These are phyloP conservation scores for Periconia macrospinosa DNA, from an alignment of 2,329 filamentous ascomycete genomes.

Conservation along the genomic window DNA sequence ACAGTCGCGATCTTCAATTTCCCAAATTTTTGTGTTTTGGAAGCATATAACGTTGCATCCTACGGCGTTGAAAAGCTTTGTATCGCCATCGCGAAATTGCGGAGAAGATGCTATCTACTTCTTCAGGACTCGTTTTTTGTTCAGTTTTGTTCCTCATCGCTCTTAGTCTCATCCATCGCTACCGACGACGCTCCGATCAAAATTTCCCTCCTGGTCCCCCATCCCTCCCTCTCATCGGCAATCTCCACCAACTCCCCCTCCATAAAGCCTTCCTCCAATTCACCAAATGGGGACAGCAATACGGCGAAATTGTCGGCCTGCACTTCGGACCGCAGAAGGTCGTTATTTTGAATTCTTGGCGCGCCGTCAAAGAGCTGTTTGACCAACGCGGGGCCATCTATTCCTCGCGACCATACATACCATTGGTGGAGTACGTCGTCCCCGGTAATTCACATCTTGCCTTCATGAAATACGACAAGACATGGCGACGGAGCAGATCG, in stretches of 20 bases:
- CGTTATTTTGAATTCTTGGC: constrained; percentile 51
- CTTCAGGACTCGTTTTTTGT: too few species aligned
- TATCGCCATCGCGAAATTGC: too few species aligned
- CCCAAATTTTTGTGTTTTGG: too few species aligned
- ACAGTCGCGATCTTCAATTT: too few species aligned
- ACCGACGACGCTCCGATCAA: constrained; percentile 21
- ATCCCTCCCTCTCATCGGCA: constrained; percentile 55
- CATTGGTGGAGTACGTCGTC: constrained; percentile 9
- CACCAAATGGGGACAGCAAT: constrained; percentile 56
- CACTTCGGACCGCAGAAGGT: constrained; percentile 54
- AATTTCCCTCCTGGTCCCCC: constrained; percentile 53
- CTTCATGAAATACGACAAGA: constrained; percentile 23
- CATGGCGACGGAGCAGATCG: constrained; percentile 9
- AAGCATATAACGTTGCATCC: too few species aligned
- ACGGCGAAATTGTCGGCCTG: constrained; percentile 55
- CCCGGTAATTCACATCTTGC: neutral
- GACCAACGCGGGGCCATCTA: constrained; percentile 56
- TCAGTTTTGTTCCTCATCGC: too few species aligned
- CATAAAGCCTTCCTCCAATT: constrained; percentile 51
- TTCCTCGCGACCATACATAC: constrained; percentile 48
- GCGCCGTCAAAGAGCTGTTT: constrained; percentile 55
- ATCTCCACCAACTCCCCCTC: constrained; percentile 54
- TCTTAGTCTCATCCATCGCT: too few species aligned
- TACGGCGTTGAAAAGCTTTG: too few species aligned
- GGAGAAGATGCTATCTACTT: too few species aligned